These are phyloP conservation scores for Lobosporangium transversale DNA, from an alignment of 192 early-diverging fungal species.

Conservation along the genomic window DNA sequence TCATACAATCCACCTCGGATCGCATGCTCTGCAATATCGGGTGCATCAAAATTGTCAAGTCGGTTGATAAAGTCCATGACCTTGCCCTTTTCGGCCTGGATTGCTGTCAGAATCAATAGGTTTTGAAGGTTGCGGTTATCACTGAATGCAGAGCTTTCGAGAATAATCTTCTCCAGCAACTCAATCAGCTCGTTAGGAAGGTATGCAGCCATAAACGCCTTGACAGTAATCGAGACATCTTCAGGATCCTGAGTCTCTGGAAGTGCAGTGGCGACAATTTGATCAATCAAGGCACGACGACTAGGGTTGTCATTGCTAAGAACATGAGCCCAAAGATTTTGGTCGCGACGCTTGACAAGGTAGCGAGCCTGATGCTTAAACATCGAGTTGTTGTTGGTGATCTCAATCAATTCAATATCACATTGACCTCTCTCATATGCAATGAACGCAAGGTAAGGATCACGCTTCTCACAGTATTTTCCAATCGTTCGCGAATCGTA, in stretches of 20 bases:
- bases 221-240: constrained; percentile 96
- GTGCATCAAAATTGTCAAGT: constrained; percentile 95
- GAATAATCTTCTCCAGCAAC: constrained; percentile 94
- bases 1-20: constrained; percentile 90
- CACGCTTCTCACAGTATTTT: constrained; percentile 98
- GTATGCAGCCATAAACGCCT: constrained; percentile 97
- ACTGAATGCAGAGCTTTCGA: constrained; percentile 91
- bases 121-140: constrained; percentile 98
- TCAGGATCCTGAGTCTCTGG: constrained; percentile 97
- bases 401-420: constrained; percentile 92
- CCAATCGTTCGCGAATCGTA: constrained; percentile 86
- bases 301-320: constrained; percentile 82
- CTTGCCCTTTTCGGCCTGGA: constrained; percentile 87
- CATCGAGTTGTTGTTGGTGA: constrained; percentile 98
- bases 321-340: constrained; percentile 86
- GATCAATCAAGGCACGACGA: constrained; percentile 92
- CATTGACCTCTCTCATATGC: constrained; percentile 95
- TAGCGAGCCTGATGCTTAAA: constrained; percentile 99
- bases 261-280: constrained; percentile 89
- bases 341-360: constrained; percentile 88
- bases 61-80: constrained; percentile 95
- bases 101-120: constrained; percentile 95
- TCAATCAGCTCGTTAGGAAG: constrained; percentile 97
- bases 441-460: constrained; percentile 95
- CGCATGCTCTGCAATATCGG: constrained; percentile 97